phyloP scores from a whole-genome alignment of 345 rosid species.

The Excoecaria agallocha region DNA sequence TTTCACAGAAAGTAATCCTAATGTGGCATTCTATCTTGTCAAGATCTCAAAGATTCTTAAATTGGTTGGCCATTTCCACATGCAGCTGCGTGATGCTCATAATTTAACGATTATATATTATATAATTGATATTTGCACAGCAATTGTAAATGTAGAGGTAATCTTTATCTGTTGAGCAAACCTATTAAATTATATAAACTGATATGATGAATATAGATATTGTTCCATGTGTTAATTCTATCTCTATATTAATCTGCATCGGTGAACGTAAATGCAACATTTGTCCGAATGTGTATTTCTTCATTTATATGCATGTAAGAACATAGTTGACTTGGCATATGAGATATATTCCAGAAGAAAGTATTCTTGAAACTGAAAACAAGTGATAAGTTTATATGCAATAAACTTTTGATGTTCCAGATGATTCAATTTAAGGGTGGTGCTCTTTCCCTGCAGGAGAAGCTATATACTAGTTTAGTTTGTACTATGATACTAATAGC shows the following conservation, averaged over 20 bases:
- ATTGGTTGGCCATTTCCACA: not conserved
- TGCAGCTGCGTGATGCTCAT: not conserved
- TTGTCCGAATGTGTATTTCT: too few species aligned
- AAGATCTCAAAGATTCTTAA: not conserved
- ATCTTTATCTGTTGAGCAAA: not conserved
- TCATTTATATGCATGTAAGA: not conserved
- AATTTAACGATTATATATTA: not conserved
- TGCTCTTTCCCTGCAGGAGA: not conserved
- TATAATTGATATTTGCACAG: not conserved
- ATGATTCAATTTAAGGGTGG: not conserved
- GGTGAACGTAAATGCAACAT: not conserved
- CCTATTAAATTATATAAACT: not conserved
- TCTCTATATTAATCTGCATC: not conserved
- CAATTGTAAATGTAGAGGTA: not conserved
- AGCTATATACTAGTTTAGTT: not conserved
- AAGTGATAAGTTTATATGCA: not conserved
- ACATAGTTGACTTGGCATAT: not conserved
- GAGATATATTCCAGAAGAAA: not conserved
- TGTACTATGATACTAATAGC: slow-evolving; percentile 1
- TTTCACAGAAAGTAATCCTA: not conserved
- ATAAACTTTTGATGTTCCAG: not conserved
- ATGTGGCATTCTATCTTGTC: not conserved
- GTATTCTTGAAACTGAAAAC: not conserved
- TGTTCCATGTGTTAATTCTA: not conserved
- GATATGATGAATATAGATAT: not conserved